Evolutionary conservation across 2,329 filamentous ascomycete species (phyloP), one percentile per base, ranked within the genome.

Genomic region (Pseudogymnoascus sp.): DNA sequence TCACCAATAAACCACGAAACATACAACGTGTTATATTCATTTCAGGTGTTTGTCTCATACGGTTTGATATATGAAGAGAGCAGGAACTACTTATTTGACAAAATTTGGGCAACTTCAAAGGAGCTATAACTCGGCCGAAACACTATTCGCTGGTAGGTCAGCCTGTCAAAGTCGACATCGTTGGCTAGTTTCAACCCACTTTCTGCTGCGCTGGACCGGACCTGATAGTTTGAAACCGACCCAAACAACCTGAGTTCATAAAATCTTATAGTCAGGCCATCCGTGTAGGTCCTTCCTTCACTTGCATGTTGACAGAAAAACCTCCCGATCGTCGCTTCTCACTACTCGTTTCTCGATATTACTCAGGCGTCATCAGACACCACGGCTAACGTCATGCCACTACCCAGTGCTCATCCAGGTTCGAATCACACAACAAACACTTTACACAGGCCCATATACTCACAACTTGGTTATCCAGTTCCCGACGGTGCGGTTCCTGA

Each of bases 321-420:
- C 50, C 50, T 10, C 34, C 50, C 10, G 50, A 28, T 56, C 50
- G 50, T 56, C 10, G 50, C 50, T 56, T 56, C 50, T 56, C 50
- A 11, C 7, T 21, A 2, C 50, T 50, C n/a, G 28, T 18, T 12
- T 56, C 50, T 53, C 25, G 28, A 34, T 34, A 34, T 34, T 56
- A 56, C 50, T 34, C 50, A 56, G 50, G 28, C 25, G 50, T 34
- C 28, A 34, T 56, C 28, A 18, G 28, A 56, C 53, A 59, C 64
- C 61, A 68, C 69, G 67, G 70, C 72, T 73, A 73, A 73, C 69
- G 63, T 66, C 66, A 73, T 73, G 72, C 66, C 66, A 64, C 59
- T 66, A 23, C 65, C 66, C 67, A 73, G 70, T 64, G 64, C 67
- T 31, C 64, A 59, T 53, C 65, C 64, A 36, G 59, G 64, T 66